Conservation (phyloP, 495 filamentous ascomycete genomes). For the Rhypophila decipiens region DNA sequence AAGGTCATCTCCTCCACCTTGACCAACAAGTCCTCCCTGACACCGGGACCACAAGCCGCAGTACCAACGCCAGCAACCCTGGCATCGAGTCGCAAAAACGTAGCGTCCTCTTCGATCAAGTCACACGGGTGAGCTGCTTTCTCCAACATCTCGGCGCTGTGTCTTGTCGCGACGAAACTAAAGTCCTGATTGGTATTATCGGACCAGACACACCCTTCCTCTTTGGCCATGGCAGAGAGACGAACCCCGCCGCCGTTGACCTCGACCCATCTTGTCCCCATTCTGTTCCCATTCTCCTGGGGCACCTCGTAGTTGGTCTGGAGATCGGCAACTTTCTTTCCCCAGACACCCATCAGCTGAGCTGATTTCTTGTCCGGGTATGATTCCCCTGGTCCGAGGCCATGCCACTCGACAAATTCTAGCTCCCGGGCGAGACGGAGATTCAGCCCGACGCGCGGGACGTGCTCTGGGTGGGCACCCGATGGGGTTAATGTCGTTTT, state of each 20-base stretch:
- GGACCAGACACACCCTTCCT: slow-evolving; percentile 10
- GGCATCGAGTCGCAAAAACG: slow-evolving; percentile 53
- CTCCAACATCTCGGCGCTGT: slow-evolving; percentile 42
- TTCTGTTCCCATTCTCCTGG: slow-evolving; percentile 58
- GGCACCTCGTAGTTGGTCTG: slow-evolving; percentile 56
- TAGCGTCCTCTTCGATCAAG: slow-evolving; percentile 40
- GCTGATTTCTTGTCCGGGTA: slow-evolving; percentile 57
- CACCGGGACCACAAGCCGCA: slow-evolving; percentile 55
- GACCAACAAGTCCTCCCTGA: slow-evolving; percentile 39
- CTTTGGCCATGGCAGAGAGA: slow-evolving; percentile 9
- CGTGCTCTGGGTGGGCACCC: slow-evolving; percentile 33
- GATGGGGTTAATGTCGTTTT: slow-evolving; percentile 29
- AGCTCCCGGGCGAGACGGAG: slow-evolving; percentile 37
- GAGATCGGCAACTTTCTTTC: slow-evolving; percentile 36
- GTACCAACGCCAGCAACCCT: slow-evolving; percentile 51
- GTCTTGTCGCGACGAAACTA: slow-evolving; percentile 49
- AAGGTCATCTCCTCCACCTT: slow-evolving; percentile 22
- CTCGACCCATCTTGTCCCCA: slow-evolving; percentile 37
- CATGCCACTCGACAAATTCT: slow-evolving; percentile 47
- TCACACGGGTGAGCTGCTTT: slow-evolving; percentile 54
- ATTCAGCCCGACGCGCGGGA: slow-evolving; percentile 51
- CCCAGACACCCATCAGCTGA: slow-evolving; percentile 47
- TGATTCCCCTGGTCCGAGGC: slow-evolving; percentile 56
- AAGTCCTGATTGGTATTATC: slow-evolving; percentile 25
- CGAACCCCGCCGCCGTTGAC: slow-evolving; percentile 24